Evolutionary conservation across 768 basidiomycete genomes (phyloP), one percentile per base, ranked within the genome.

Genomic region (Pulveroboletus ravenelii): DNA sequence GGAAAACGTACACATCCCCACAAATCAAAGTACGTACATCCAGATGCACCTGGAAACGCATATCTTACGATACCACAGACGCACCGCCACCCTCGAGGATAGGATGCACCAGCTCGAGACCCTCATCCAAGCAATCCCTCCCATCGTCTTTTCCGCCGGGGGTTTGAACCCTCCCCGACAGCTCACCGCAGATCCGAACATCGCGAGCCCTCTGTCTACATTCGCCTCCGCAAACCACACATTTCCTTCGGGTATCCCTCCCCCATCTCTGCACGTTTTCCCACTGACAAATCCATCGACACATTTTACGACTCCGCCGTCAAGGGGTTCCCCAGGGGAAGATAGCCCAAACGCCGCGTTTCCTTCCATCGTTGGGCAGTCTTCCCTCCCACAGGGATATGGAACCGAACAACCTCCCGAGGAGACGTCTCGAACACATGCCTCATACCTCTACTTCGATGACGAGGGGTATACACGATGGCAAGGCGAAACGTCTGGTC

Each of bases 401-500:
- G 25, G 57, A 58, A 2, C 30, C 31, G 82, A 83, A 42, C 76
- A 77, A 37, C 68, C 78, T 18, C 67, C 71, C 7, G 84, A 83
- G 42, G 85, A 84, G 44, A 72, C 77, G 1, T 76, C 82, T 12
- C 78, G 81, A 25, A 78, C 89, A 38, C 79, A 84, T 0, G 85
- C 87, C 2, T 88, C 87, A 0, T 92, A 92, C 64, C 77, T 92
- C 31, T 92, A 92, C 63, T 82, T 88, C 52, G 89, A 92, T 55
- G 89, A 92, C 61, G 88, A 91, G 64, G 89, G 89, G 3, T 87
- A 84, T 62, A 88, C 89, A 0, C 73, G 89, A 50, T 92, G 89
- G 89, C 89, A 92, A 70, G 93, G 93, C 29, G 92, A 94, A 61
- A 91, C 91, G 1, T 94, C 92, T 4, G 93, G 93, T 23, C 78